Conservation (phyloP, 495 filamentous ascomycete species). For the Daldinia bambusicola region DNA sequence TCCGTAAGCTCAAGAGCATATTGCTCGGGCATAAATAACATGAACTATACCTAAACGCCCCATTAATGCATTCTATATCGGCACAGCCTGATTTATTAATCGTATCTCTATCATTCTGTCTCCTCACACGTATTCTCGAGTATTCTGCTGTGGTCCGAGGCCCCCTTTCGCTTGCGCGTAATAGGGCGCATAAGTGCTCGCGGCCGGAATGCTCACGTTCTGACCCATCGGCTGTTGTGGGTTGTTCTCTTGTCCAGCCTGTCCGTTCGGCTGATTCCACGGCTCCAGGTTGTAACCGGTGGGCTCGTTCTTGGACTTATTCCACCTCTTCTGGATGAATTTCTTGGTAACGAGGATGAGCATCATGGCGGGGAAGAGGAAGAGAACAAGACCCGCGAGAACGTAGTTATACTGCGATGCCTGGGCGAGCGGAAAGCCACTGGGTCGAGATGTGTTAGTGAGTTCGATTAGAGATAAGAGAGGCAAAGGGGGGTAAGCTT, state of each 20-base stretch:
- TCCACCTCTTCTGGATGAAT: slow-evolving; percentile 30
- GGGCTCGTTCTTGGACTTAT: slow-evolving; percentile 32
- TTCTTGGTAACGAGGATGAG: slow-evolving; percentile 38
- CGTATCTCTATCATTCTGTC: background rate
- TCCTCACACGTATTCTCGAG: slow-evolving; percentile 32
- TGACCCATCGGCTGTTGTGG: slow-evolving; percentile 21
- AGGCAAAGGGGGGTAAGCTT: slow-evolving; percentile 26
- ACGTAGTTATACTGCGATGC: slow-evolving; percentile 50
- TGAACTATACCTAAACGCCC: slow-evolving; percentile 11
- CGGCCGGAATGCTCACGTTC: slow-evolving; percentile 26
- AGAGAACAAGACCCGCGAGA: slow-evolving; percentile 48
- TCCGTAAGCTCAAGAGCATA: background rate
- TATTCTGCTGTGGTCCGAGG: slow-evolving; percentile 21
- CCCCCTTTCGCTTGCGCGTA: slow-evolving; percentile 22
- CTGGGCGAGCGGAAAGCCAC: slow-evolving; percentile 55
- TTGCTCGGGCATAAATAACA: background rate
- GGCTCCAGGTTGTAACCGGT: slow-evolving; percentile 44
- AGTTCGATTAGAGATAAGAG: background rate
- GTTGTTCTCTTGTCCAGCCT: background rate
- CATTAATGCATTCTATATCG: slow-evolving; percentile 10
- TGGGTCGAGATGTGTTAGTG: slow-evolving; percentile 15
- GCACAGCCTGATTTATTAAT: slow-evolving; percentile 3
- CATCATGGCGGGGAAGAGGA: slow-evolving; percentile 45
- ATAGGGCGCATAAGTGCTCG: slow-evolving; percentile 29
- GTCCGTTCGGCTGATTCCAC: slow-evolving; percentile 32